Conservation (phyloP, 176 grass and related monocot genomes). For the Echinochloa phyllopogon region DNA sequence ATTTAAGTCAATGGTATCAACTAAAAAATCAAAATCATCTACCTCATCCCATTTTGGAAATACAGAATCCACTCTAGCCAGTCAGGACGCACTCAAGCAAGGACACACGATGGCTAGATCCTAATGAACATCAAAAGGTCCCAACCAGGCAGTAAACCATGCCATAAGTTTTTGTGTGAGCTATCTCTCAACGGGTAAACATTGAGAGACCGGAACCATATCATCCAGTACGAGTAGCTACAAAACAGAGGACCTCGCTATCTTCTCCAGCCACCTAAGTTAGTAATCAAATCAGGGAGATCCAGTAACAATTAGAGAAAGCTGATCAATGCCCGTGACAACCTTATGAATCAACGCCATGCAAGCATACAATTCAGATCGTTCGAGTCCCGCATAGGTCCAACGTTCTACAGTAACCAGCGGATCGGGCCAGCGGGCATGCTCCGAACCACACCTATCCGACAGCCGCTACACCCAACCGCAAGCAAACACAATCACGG, state of each 20-base stretch:
- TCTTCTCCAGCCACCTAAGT: neutral
- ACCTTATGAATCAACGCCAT: conserved; percentile 17
- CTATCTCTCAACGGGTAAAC: neutral
- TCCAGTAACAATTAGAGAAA: conserved; percentile 17
- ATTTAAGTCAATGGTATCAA: neutral
- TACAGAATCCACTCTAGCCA: neutral
- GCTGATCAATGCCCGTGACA: neutral
- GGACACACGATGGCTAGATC: neutral
- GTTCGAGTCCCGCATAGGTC: neutral
- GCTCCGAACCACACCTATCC: neutral
- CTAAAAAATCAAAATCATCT: neutral
- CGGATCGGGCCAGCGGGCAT: neutral
- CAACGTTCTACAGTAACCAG: neutral
- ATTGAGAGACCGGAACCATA: neutral
- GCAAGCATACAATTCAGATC: conserved; percentile 22
- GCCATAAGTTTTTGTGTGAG: neutral
- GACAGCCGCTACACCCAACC: neutral
- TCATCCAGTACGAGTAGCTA: neutral
- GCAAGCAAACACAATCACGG: neutral
- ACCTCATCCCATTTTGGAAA: neutral
- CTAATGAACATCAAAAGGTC: neutral
- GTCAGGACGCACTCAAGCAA: neutral
- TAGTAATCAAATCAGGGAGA: conserved; percentile 11
- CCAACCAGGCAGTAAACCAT: neutral
- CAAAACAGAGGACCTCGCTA: neutral